These are phyloP conservation scores for Geotrichum carabidarum DNA, from an alignment of 1,139 yeast genomes.

Conservation along the genomic window DNA sequence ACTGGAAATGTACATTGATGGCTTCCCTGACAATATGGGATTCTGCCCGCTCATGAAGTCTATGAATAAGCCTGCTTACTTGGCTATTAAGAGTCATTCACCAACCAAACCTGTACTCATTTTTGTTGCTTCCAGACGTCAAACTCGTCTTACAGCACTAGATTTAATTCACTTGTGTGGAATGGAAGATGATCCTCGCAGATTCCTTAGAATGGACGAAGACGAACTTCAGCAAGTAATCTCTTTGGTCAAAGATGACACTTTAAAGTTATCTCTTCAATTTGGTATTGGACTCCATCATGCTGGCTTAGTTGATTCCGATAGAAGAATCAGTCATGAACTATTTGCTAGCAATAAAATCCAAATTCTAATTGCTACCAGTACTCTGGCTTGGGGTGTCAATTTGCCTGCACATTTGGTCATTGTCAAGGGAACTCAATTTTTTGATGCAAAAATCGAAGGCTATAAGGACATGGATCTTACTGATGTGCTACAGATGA, in stretches of 20 bases:
- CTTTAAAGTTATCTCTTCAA: slow-evolving; percentile 74
- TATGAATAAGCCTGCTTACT: slow-evolving; percentile 96
- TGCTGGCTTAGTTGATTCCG: slow-evolving; percentile 92
- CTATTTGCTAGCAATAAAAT: slow-evolving; percentile 79
- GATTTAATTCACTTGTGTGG: slow-evolving; percentile 94
- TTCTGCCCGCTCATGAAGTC: slow-evolving; percentile 80
- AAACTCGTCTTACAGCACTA: slow-evolving; percentile 88
- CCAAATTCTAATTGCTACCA: slow-evolving; percentile 87
- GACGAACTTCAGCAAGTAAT: slow-evolving; percentile 63
- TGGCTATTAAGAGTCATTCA: slow-evolving; percentile 94
- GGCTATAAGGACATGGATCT: slow-evolving; percentile 83
- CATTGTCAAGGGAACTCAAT: slow-evolving; percentile 88
- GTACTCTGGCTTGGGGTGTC: slow-evolving; percentile 97
- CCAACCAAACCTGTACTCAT: slow-evolving; percentile 89
- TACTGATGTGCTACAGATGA: slow-evolving; percentile 86
- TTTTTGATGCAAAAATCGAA: slow-evolving; percentile 75
- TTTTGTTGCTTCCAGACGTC: slow-evolving; percentile 95
- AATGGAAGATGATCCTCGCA: slow-evolving; percentile 84
- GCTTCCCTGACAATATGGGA: slow-evolving; percentile 90
- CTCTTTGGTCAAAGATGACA: slow-evolving; percentile 76
- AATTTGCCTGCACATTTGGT: slow-evolving; percentile 93
- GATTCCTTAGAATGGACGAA: slow-evolving; percentile 76
- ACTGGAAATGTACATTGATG: slow-evolving; percentile 94
- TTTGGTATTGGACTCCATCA: slow-evolving; percentile 97
- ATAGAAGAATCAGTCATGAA: slow-evolving; percentile 80